Evolutionary conservation across 257 asterid genomes (phyloP), one percentile per base, ranked within the genome.

Genomic region (Pogostemon cablin): DNA sequence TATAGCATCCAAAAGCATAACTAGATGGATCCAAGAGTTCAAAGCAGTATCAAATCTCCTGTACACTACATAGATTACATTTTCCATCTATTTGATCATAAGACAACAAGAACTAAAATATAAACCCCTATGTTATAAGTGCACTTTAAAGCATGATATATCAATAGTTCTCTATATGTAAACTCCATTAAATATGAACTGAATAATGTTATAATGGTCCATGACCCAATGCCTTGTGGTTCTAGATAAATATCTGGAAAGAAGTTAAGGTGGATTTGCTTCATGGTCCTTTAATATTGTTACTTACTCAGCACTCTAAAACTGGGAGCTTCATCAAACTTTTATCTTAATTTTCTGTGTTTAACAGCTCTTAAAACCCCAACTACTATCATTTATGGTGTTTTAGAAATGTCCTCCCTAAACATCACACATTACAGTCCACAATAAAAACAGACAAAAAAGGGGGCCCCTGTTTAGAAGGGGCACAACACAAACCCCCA

Each of bases 11-110:
- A 11, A 68, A 54, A 17, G 11, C 60, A 54, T 54, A 54, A 54
- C 38, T 6, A 54, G 60, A 54, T 17, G 60, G 60, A 17, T 54
- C 60, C 60, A 54, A 54, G 60, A 54, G 25, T 5, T 54, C 60
- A 17, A 54, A 17, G n/a, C 60, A 50, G 57, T 50, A 50, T 50
- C 34, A 5, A 25, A 50, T 50, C 57, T 50, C 34, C 6, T 2
- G 57, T 25, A 50, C 17, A 50, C 34, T 50, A 15, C 12, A 25
- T 25, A 15, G 58, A 53, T 15, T 53, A 10, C 32, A 25, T 6
- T 53, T 50, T 17, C 38, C 38, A 54, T 17, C 38, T 54, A 7
- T 54, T 54, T 20, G 38, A 53, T 2, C 59, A 52, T 11, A 49
- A 49, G 55, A 11, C 55, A 50, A 50, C 59, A 53, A 53, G 59